Conservation (phyloP, 192 early-diverging fungal genomes). For the Martensiomyces pterosporus region DNA sequence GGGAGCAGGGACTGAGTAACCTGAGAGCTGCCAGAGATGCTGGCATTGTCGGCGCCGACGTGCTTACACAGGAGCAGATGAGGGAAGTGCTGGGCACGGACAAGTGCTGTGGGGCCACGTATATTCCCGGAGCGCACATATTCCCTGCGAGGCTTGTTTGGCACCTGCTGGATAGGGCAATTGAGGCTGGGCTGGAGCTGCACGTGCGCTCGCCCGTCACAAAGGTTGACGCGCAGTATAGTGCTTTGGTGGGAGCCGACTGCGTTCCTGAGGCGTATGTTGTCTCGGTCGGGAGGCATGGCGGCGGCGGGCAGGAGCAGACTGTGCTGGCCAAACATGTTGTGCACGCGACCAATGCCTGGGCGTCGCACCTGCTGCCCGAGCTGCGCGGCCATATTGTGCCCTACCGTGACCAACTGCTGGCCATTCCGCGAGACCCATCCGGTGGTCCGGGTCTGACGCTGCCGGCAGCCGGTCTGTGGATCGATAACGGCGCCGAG, state of each 20-base stretch:
- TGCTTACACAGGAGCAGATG: not conserved
- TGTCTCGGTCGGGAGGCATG: too few relatives aligned
- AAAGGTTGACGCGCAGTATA: not conserved
- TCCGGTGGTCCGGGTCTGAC: not conserved
- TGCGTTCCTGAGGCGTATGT: too few relatives aligned
- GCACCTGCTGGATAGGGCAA: conserved; percentile 1
- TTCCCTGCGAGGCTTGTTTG: conserved; percentile 7
- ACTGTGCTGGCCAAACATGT: conserved; percentile 24
- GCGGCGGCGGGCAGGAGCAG: conserved; percentile 8
- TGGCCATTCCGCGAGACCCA: conserved; percentile 20
- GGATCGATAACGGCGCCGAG: conserved; percentile 43
- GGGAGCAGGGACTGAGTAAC: not conserved
- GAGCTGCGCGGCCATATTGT: conserved; percentile 15
- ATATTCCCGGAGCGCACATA: conserved; percentile 1
- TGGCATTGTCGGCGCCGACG: not conserved
- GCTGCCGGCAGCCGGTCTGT: not conserved
- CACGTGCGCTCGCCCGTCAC: conserved; percentile 20
- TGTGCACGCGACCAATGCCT: conserved; percentile 51
- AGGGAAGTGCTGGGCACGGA: not conserved
- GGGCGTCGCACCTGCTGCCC: conserved; percentile 39
- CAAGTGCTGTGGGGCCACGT: not conserved
- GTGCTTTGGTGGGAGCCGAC: too few relatives aligned
- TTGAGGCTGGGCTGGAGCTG: conserved; percentile 1
- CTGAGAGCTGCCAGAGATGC: not conserved
- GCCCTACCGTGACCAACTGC: conserved; percentile 52